These are phyloP conservation scores for Penicillium nordicum DNA, from an alignment of 2,329 filamentous ascomycete genomes.

Conservation along the genomic window DNA sequence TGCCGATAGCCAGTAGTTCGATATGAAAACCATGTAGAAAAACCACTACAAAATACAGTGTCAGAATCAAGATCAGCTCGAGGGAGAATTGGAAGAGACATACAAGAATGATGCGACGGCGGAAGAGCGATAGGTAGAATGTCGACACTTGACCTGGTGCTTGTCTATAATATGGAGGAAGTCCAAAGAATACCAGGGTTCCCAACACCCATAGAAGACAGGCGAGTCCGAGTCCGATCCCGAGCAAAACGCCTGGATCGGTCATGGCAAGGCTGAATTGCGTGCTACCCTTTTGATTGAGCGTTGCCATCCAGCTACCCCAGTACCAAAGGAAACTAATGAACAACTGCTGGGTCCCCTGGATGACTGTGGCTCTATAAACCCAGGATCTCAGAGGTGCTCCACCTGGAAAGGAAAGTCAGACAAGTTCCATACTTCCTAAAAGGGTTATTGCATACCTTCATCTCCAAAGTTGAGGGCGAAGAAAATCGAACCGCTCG, in stretches of 20 bases:
- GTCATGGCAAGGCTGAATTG: constrained; percentile 35
- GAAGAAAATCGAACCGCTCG: constrained; percentile 63
- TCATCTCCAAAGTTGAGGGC: constrained; percentile 65
- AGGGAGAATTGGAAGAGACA: constrained; percentile 31
- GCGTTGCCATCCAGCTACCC: constrained; percentile 51
- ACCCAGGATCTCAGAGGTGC: constrained; percentile 62
- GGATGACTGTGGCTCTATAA: constrained; percentile 62
- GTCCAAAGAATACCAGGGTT: constrained; percentile 53
- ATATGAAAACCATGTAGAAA: constrained; percentile 57
- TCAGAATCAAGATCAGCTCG: background rate
- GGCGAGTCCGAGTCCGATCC: constrained; percentile 57
- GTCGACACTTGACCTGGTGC: constrained; percentile 61
- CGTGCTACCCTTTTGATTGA: constrained; percentile 43
- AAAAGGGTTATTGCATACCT: constrained; percentile 30
- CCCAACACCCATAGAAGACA: constrained; percentile 56
- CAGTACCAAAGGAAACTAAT: constrained; percentile 64
- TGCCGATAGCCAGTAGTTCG: constrained; percentile 65
- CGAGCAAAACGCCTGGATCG: constrained; percentile 46
- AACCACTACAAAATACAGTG: constrained; percentile 46
- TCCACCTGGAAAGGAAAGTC: constrained; percentile 48
- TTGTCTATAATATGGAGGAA: constrained; percentile 65
- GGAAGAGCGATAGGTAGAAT: constrained; percentile 60
- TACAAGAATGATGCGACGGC: constrained; percentile 52
- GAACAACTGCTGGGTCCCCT: constrained; percentile 65
- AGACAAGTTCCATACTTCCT: background rate